Conservation (phyloP, 495 filamentous ascomycete genomes). For the Penicillium verhagenii region DNA sequence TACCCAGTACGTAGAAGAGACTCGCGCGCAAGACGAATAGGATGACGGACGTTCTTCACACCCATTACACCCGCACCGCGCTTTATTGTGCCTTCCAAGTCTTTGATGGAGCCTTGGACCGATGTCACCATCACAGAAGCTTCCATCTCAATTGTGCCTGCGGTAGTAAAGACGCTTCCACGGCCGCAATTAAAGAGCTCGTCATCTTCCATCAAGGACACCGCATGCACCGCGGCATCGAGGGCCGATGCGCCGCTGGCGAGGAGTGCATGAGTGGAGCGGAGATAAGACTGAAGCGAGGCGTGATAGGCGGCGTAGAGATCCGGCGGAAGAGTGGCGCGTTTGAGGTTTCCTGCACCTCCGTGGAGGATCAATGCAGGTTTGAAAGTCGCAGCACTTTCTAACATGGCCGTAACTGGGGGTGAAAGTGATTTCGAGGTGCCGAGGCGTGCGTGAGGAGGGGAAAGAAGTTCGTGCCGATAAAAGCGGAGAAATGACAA, state of each 20-base stretch:
- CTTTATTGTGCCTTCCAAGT: conserved; percentile 56
- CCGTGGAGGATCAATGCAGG: conserved; percentile 84
- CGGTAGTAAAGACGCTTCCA: conserved; percentile 82
- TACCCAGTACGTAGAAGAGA: conserved; percentile 60
- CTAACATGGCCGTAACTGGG: conserved; percentile 8
- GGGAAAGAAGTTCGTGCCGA: conserved; percentile 5
- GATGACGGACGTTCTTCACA: conserved; percentile 71
- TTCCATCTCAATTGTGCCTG: conserved; percentile 83
- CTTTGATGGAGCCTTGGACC: conserved; percentile 8
- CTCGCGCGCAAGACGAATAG: conserved; percentile 70
- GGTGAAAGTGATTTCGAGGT: background rate
- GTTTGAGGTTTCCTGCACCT: conserved; percentile 79
- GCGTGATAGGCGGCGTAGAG: conserved; percentile 59
- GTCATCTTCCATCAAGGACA: conserved; percentile 74
- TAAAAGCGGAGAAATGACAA: background rate
- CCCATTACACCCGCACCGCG: conserved; percentile 74
- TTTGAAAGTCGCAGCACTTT: conserved; percentile 32
- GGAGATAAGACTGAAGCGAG: conserved; percentile 64
- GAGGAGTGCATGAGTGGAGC: conserved; percentile 44
- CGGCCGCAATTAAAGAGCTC: conserved; percentile 83
- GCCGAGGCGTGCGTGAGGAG: conserved; percentile 6
- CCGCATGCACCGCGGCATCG: conserved; percentile 72
- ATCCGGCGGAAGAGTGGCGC: conserved; percentile 59
- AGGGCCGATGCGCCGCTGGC: conserved; percentile 54
- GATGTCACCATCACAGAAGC: conserved; percentile 83